Evolutionary conservation across 352 stramenopile genomes (phyloP).

Genomic region (Aphanomyces invadans): DNA sequence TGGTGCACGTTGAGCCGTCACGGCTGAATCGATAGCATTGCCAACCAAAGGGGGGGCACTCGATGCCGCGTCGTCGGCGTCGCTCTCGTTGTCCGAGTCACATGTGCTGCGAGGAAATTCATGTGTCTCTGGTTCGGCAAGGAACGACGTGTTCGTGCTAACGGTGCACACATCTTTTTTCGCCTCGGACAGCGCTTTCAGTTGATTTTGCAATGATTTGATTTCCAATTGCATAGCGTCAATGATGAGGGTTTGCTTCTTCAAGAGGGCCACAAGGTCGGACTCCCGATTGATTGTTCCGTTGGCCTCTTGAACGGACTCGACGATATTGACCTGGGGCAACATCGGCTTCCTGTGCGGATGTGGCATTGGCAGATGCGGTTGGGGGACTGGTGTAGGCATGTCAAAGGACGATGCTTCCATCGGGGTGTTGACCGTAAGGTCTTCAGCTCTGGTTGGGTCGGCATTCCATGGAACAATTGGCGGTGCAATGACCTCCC

Average conservation of each 20-base stretch:
- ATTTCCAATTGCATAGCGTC: slow-evolving; percentile 10
- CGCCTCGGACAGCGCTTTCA: neutral
- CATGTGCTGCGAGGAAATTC: neutral
- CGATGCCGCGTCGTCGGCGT: neutral
- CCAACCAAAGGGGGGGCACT: too few species aligned
- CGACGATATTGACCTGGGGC: too few species aligned
- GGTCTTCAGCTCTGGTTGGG: too few species aligned
- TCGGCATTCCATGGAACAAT: too few species aligned
- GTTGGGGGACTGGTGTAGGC: neutral
- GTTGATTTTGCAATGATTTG: neutral
- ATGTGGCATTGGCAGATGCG: neutral
- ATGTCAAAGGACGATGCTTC: neutral
- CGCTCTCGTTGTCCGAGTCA: neutral
- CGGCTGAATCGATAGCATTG: too few species aligned
- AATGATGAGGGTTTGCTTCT: neutral
- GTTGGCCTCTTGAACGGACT: too few species aligned
- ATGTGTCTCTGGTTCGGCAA: neutral
- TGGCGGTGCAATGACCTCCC: too few species aligned
- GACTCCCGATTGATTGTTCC: too few species aligned
- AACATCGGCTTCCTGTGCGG: neutral
- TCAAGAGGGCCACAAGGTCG: neutral
- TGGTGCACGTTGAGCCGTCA: too few species aligned
- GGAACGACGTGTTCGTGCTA: slow-evolving; percentile 10
- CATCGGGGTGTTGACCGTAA: neutral
- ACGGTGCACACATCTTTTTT: neutral